Evolutionary conservation across 148 eudicot species (phyloP).

Genomic region (Vaccinium vitisidaea): DNA sequence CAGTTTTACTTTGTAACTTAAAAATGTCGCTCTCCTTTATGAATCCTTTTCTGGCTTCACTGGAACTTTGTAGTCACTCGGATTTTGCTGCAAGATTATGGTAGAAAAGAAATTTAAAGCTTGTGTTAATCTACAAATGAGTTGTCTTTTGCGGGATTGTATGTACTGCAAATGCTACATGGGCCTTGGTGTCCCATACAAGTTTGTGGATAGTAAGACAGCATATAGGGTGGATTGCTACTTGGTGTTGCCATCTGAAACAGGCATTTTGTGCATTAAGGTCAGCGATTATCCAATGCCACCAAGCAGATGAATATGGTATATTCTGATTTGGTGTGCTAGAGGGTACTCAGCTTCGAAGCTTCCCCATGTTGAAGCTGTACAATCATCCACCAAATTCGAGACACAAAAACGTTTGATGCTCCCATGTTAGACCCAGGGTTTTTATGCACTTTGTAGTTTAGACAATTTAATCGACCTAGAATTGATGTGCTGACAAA

Average conservation of each 20-base stretch:
- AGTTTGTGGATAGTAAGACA: not conserved
- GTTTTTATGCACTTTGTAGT: not conserved
- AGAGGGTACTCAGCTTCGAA: not conserved
- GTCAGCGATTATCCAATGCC: not conserved
- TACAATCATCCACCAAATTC: not conserved
- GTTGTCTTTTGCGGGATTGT: not conserved
- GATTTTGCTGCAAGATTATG: not conserved
- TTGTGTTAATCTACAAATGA: not conserved
- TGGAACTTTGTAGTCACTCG: not conserved
- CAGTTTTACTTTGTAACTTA: not conserved
- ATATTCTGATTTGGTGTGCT: not conserved
- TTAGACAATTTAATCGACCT: not conserved
- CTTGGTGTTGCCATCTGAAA: not conserved
- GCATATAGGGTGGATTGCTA: not conserved
- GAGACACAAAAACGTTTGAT: not conserved
- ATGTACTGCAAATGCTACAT: not conserved
- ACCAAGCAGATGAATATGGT: not conserved
- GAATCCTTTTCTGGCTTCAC: not conserved
- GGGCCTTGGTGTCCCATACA: not conserved
- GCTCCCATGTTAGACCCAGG: not conserved
- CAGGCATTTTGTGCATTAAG: too few relatives aligned
- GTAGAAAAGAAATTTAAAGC: not conserved
- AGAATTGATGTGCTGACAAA: not conserved
- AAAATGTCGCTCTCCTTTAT: not conserved
- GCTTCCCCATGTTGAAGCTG: not conserved